A percentile compares a stretch with the other conserved stretches of the same genome.
Evolutionary conservation across 148 eudicot genomes (phyloP).

Genomic region (Fagopyrum tataricum): DNA sequence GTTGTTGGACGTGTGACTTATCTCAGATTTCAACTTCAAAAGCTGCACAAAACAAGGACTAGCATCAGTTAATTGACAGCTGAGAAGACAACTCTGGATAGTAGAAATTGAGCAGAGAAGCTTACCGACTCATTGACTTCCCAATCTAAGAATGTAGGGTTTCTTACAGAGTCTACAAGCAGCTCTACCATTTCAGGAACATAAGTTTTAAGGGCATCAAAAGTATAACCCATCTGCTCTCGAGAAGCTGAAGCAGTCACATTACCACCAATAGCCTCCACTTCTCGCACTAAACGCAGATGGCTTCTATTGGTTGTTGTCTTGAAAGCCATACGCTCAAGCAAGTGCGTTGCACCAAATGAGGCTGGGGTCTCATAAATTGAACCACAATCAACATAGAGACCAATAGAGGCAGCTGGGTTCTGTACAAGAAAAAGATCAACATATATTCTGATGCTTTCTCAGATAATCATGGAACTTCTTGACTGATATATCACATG

Average conservation of each 20-base stretch:
- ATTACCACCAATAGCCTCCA: slow-evolving; percentile 94
- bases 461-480: background rate
- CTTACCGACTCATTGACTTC: slow-evolving; percentile 90
- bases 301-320: slow-evolving; percentile 79
- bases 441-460: background rate
- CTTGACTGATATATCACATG: background rate
- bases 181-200: slow-evolving; percentile 94
- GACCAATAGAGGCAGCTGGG: slow-evolving; percentile 81
- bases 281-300: slow-evolving; percentile 82
- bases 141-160: slow-evolving; percentile 97
- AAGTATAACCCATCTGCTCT: slow-evolving; percentile 94
- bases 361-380: slow-evolving; percentile 69
- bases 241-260: slow-evolving; percentile 75
- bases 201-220: slow-evolving; percentile 79
- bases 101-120: background rate
- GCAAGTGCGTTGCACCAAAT: slow-evolving; percentile 73
- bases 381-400: slow-evolving; percentile 78
- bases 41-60: slow-evolving; percentile 33
- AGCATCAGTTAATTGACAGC: background rate
- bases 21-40: slow-evolving; percentile 62
- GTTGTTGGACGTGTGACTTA: slow-evolving; percentile 65
- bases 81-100: slow-evolving; percentile 8
- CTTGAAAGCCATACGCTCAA: slow-evolving; percentile 98
- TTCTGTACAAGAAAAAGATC: slow-evolving; percentile 36
- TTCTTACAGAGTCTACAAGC: slow-evolving; percentile 85